These are phyloP conservation scores for Moniliella sp. DNA, from an alignment of 1,284 basidiomycete species.

Conservation along the genomic window DNA sequence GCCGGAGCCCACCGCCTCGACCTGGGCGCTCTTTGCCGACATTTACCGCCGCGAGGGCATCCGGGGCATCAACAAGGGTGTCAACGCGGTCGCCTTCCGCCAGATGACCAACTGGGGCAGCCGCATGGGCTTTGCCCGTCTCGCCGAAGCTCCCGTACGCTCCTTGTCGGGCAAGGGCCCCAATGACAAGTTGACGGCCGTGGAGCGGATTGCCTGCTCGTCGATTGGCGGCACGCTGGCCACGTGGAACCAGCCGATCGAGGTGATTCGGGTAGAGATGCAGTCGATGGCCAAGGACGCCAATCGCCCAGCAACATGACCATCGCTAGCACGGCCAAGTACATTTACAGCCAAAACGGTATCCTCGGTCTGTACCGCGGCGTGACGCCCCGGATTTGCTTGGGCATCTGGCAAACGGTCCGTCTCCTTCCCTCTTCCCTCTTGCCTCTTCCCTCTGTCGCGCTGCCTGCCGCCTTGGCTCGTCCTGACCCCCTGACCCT, in stretches of 20 bases:
- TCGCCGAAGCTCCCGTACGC: constrained; percentile 65
- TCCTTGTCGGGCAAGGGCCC: constrained; percentile 52
- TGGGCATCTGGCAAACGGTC: constrained; percentile 80
- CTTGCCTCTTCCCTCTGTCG: neutral
- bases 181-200: constrained; percentile 50
- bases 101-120: constrained; percentile 99
- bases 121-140: constrained; percentile 84
- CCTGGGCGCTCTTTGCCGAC: constrained; percentile 66
- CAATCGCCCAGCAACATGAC: constrained; percentile 60
- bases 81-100: constrained; percentile 79
- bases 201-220: constrained; percentile 75
- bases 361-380: constrained; percentile 91
- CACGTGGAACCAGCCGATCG: neutral
- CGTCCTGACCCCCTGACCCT: neutral
- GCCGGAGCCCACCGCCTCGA: constrained; percentile 77
- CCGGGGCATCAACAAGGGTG: constrained; percentile 94
- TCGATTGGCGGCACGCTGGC: constrained; percentile 42
- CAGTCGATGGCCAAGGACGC: constrained; percentile 82
- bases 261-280: constrained; percentile 89
- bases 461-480: neutral
- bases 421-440: constrained; percentile 5
- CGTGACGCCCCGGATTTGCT: constrained; percentile 80
- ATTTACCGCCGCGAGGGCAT: constrained; percentile 84
- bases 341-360: constrained; percentile 89
- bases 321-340: constrained; percentile 67